Percentiles rank a stretch among this genome's conserved stretches.
These are phyloP conservation scores for Backusella westeae DNA, from an alignment of 192 early-diverging fungal genomes.

Conservation along the genomic window DNA sequence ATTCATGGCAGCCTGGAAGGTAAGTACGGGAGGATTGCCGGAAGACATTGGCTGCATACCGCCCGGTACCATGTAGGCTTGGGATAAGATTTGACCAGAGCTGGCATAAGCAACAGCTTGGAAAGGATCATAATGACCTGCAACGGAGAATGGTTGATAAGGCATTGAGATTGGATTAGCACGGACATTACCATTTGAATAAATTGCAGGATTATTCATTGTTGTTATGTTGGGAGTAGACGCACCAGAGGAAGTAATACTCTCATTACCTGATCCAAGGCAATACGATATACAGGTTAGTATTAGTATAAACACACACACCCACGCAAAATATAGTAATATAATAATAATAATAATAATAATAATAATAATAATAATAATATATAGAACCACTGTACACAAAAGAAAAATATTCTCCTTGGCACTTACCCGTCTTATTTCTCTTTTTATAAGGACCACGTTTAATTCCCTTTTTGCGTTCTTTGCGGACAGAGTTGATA, in stretches of 20 bases:
- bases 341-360: not conserved
- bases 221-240: not conserved
- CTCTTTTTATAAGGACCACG: conserved; percentile 79
- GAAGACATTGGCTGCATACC: conserved; percentile 21
- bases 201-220: conserved; percentile 4
- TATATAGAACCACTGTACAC: not conserved
- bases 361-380: not conserved
- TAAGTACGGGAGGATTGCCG: conserved; percentile 7
- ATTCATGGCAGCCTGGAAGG: conserved; percentile 25
- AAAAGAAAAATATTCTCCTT: not conserved
- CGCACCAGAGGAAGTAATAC: conserved; percentile 5
- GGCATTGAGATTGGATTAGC: conserved; percentile 10
- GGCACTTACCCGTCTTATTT: conserved; percentile 7
- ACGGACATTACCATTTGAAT: not conserved
- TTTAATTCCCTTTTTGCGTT: conserved; percentile 79
- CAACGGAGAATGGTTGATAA: conserved; percentile 4
- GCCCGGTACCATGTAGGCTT: conserved; percentile 17
- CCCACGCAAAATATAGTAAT: not conserved
- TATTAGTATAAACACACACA: not conserved
- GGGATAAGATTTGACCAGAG: not conserved
- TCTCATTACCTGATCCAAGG: not conserved
- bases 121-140: conserved; percentile 22
- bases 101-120: conserved; percentile 10
- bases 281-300: not conserved
- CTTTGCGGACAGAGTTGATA: conserved; percentile 74